Evolutionary conservation across 2,329 filamentous ascomycete genomes (phyloP), one percentile per base, ranked within the genome.

Genomic region (Aspergillus costaricaensis): DNA sequence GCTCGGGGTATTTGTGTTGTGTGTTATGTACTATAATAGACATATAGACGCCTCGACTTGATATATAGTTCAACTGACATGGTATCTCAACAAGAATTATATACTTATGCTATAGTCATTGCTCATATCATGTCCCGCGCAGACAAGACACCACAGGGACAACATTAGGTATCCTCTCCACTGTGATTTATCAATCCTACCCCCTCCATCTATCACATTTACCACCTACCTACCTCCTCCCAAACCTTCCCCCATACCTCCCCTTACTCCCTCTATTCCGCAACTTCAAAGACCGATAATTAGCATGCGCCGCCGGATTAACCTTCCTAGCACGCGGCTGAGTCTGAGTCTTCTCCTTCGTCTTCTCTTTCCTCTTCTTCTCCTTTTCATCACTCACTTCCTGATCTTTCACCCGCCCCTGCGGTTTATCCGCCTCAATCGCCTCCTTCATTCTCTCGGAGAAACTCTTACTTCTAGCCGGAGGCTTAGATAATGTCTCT

Each of bases 261-360:
- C 73, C 74, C 61, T 74, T 74, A 9, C 70, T 68, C 14, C 72
- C 72, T 60, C 72, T 73, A 62, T 77, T 77, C 39, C 76, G 70
- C 61, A 82, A 80, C 64, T 81, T 82, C 64, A 82, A 62, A 10
- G 79, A 76, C 14, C 79, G 72, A 60, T 80, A 82, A 63, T 82
- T 82, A 15, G 79, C 78, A 72, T 82, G 80, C 15, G 80, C 77
- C 49, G 77, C 71, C 0, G 78, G 74, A 49, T 81, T 81, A 58
- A 80, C 67, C 63, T 77, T 81, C 36, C 74, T 71, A 30, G 65
- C 55, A 12, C 64, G 66, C 32, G 70, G 63, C 49, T 69, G 32
- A 36, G 32, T 36, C 12, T 36, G 32, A 5, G 32, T 36, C 5
- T 36, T 36, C 12, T 36, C 32, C 32, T 36, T 36, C 32, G 32